phyloP scores from a whole-genome alignment of 2,329 filamentous ascomycete species.

The Tolypocladium amazonense region DNA sequence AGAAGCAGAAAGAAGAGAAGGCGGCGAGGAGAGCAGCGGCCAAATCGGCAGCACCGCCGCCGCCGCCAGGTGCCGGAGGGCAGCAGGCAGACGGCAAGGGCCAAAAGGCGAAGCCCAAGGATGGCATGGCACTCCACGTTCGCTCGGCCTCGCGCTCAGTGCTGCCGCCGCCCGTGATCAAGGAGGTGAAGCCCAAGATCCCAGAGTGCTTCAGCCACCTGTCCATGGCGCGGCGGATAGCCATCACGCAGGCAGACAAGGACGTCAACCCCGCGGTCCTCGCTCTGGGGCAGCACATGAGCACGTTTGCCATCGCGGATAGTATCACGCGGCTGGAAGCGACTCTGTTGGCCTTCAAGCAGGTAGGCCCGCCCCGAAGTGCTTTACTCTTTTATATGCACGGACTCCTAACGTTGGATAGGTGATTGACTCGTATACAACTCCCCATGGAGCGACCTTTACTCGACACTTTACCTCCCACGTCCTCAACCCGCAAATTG shows the following conservation, averaged over 20 bases:
- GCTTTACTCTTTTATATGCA: background rate
- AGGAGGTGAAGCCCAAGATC: constrained; percentile 48
- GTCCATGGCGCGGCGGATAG: constrained; percentile 52
- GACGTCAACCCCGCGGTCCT: constrained; percentile 80
- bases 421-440: constrained; percentile 90
- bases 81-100: constrained; percentile 33
- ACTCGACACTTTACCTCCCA: constrained; percentile 87
- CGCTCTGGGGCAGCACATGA: constrained; percentile 81
- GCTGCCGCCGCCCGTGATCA: constrained; percentile 23
- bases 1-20: constrained; percentile 84
- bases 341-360: constrained; percentile 81
- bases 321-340: constrained; percentile 81
- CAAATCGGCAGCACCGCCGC: constrained; percentile 43
- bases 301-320: constrained; percentile 77
- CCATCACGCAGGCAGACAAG: constrained; percentile 52
- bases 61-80: constrained; percentile 23
- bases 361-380: constrained; percentile 35
- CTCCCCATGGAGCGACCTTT: constrained; percentile 72
- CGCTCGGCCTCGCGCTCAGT: constrained; percentile 21
- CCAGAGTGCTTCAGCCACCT: constrained; percentile 74
- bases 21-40: constrained; percentile 69
- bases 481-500: constrained; percentile 87
- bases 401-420: constrained; percentile 23
- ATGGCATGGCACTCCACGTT: constrained; percentile 23
- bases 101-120: constrained; percentile 35